Base-by-base conservation (phyloP, 1,139 yeast species). In the Candida sojae region DNA sequence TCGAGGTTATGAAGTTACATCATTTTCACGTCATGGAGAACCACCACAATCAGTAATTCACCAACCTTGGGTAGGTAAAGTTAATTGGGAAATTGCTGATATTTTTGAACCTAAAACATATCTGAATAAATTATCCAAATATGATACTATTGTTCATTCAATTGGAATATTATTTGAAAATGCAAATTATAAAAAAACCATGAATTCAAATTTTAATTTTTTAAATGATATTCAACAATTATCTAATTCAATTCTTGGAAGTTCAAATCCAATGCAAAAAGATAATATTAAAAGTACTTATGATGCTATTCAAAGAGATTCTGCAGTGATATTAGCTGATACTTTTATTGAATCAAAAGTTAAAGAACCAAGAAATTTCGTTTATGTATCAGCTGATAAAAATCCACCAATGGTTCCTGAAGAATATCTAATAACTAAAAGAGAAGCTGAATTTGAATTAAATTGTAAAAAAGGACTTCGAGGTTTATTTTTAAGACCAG, bases 301-400 rank as follows among this genome's bases (percentile, higher is more conserved):
- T 57, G 84, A 81, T 35, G 78, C 81, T 32, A 66, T 88, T 50
- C 92, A 90, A 58, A 73, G 84, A 33, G 86, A 84, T 53, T 83
- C 91, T 48, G 96, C 96, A 0, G 66, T 86, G 5, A 63, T 79
- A 1, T 67, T 87, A 21, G 93, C 91, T 0, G 80, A 82, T 43
- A 73, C 84, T 0, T 76, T 80, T 47, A 62, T 77, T 28, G 61
- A 74, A 38, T 59, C 51, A 8, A 53, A 53, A 39, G 21, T 41
- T 5, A 44, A 47, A 39, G 56, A 57, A 5, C 80, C 83, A 1
- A 30, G 52, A 4, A 65, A 83, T 0, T 85, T 85, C 60, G 90
- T 88, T 0, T 91, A 88, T 60, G 77, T 91, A 4, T 88, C 96
- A 0, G 97, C 97, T 0, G 95, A 88, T 55, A 73, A 75, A 47